phyloP scores from a whole-genome alignment of 495 filamentous ascomycete species.

The Friedmanniomyces endolithicus region DNA sequence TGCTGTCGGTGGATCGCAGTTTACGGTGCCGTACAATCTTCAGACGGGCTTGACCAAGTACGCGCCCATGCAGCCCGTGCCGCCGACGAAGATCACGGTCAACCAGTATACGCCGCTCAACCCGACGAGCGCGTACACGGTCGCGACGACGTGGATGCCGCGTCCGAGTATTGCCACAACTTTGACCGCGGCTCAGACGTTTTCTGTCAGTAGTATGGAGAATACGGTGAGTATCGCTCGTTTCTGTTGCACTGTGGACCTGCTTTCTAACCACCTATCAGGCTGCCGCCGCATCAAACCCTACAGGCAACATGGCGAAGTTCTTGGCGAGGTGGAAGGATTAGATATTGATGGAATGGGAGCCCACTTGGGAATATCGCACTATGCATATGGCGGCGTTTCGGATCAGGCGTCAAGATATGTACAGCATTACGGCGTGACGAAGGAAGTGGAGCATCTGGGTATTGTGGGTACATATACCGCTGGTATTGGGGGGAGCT shows the following conservation, averaged over 20 bases:
- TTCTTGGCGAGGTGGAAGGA: slow-evolving; percentile 50
- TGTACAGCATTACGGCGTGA: neutral
- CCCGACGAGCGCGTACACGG: slow-evolving; percentile 48
- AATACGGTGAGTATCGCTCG: slow-evolving; percentile 47
- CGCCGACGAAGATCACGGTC: slow-evolving; percentile 52
- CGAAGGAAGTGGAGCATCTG: neutral
- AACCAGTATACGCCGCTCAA: slow-evolving; percentile 43
- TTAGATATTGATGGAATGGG: slow-evolving; percentile 18
- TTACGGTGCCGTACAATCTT: slow-evolving; percentile 45
- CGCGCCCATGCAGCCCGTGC: slow-evolving; percentile 60
- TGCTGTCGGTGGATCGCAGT: slow-evolving; percentile 16
- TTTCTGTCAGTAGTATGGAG: slow-evolving; percentile 42
- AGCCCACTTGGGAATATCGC: neutral
- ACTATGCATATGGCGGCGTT: neutral
- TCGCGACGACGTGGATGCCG: slow-evolving; percentile 47
- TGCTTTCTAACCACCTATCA: slow-evolving; percentile 19
- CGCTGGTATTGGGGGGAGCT: too few relatives aligned
- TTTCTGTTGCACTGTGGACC: neutral
- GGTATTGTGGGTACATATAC: neutral
- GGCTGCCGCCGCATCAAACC: slow-evolving; percentile 36
- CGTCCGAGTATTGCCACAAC: slow-evolving; percentile 47
- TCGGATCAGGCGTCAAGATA: neutral
- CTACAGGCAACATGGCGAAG: slow-evolving; percentile 45
- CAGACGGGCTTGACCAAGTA: slow-evolving; percentile 56
- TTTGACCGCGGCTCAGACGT: slow-evolving; percentile 46